A percentile compares a stretch with the other conserved stretches of the same genome.
These are phyloP conservation scores for Graphilbum fragrans DNA, from an alignment of 2,329 filamentous ascomycete species.

Conservation along the genomic window DNA sequence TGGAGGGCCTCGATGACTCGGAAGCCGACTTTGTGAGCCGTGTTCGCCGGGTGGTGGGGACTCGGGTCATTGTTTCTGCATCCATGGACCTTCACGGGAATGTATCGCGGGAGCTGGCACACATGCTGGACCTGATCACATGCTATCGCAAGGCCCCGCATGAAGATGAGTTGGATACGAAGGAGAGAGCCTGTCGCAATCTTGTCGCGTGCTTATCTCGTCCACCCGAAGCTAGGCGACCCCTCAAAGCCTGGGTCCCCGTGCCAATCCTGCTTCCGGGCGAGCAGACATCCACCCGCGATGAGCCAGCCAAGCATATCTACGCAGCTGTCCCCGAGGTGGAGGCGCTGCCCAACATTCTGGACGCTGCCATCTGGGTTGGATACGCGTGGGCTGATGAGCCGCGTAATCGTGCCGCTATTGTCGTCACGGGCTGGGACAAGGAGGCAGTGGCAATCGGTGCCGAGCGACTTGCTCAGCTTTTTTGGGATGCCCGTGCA, in stretches of 20 bases:
- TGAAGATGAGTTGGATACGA: conserved; percentile 35
- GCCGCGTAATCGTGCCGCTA: conserved; percentile 34
- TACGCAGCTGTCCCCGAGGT: conserved; percentile 33
- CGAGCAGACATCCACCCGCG: conserved; percentile 41
- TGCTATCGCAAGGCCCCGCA: conserved; percentile 42
- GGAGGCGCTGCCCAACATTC: conserved; percentile 25
- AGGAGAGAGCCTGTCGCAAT: conserved; percentile 36
- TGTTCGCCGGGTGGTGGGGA: conserved; percentile 30
- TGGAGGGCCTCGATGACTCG: conserved; percentile 33
- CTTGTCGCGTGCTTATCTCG: conserved; percentile 25
- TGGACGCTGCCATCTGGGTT: conserved; percentile 42
- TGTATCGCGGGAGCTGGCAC: conserved; percentile 33
- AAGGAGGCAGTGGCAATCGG: conserved; percentile 21
- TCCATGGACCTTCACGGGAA: conserved; percentile 46
- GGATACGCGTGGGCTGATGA: conserved; percentile 45
- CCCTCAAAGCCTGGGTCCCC: conserved; percentile 39
- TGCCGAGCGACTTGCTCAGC: conserved; percentile 29
- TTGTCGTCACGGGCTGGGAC: conserved; percentile 40
- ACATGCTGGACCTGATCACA: conserved; percentile 37
- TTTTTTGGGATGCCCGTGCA: conserved; percentile 33
- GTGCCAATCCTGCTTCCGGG: conserved; percentile 39
- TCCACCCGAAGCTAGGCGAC: conserved; percentile 16
- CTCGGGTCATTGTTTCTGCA: conserved; percentile 33
- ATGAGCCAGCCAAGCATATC: conserved; percentile 37
- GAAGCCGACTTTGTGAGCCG: conserved; percentile 34